Conservation (phyloP, 176 grass and related monocot species). For the Alopecurus myosuroides region DNA sequence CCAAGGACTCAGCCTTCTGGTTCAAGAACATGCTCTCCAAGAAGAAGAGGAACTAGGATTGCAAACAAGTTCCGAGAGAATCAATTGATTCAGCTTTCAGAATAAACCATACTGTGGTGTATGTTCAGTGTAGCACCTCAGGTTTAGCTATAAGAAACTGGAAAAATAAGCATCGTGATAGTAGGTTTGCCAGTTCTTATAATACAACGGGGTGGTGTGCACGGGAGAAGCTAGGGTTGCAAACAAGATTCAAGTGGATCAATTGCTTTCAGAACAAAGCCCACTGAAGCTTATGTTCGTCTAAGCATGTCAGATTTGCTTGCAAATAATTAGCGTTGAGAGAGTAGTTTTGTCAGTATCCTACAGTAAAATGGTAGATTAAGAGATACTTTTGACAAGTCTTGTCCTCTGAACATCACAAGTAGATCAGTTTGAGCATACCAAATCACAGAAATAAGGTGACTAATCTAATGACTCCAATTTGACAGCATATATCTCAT, state of each 20-base stretch:
- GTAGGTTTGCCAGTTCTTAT: background rate
- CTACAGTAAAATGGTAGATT: background rate
- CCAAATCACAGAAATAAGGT: background rate
- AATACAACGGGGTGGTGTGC: background rate
- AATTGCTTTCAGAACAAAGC: background rate
- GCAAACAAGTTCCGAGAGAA: background rate
- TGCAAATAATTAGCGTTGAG: background rate
- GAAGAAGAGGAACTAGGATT: slow-evolving; percentile 26
- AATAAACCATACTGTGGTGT: background rate
- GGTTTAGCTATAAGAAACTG: slow-evolving; percentile 15
- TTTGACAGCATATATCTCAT: background rate
- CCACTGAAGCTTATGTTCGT: background rate
- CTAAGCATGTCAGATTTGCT: background rate
- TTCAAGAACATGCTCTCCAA: slow-evolving; percentile 64
- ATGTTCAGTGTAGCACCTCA: background rate
- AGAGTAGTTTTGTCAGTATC: background rate
- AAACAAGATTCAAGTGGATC: background rate
- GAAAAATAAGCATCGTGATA: background rate
- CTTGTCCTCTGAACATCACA: background rate
- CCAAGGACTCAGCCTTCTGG: slow-evolving; percentile 95
- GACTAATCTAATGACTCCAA: background rate
- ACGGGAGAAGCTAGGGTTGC: slow-evolving; percentile 4
- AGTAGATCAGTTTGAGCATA: background rate
- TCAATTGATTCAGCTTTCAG: background rate
- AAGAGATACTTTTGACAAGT: background rate